Base-by-base conservation (phyloP, 768 basidiomycete genomes). In the Lactarius sp. region DNA sequence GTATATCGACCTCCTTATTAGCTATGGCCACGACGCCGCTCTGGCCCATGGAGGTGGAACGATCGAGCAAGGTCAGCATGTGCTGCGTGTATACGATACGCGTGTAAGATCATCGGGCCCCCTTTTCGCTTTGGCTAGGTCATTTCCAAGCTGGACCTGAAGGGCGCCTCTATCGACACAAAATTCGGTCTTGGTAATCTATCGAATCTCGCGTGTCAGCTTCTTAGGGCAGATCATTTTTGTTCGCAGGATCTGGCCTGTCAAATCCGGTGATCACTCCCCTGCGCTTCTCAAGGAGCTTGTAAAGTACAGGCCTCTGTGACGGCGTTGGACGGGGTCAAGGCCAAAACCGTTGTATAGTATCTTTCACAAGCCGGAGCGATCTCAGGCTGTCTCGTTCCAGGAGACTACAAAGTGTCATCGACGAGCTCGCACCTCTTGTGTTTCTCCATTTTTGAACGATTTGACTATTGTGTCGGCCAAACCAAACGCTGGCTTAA, bases 91-190 rank as follows among this genome's bases (percentile, higher is more conserved):
- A 41, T 41, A 12, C 12, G 6, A 18, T 18, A 44, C 3, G 42
- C 42, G 16, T 27, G 27, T 18, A 44, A 44, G 42, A 44, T 44
- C 42, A 16, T 44, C 42, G 42, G 16, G 16, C 4, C 12, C 13
- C 12, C 13, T 16, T 18, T 18, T 13, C 42, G 18, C 27, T 27
- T 47, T 39, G 22, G 52, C 47, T 39, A 62, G 51, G 31, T 53
- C 20, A 44, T 63, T 34, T 39, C 62, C 56, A 33, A 58, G 22
- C 55, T 69, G 18, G 66, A 67, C 74, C 71, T 72, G 70, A 77
- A 70, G 60, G 71, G 61, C 61, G 70, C n/a, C 71, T 72, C n/a
- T 56, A 69, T 78, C 42, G 77, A 75, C 12, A 78, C 76, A 12
- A 78, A 79, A 70, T 74, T 70, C 62, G 78, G 18, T 18, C 16